Base-by-base conservation (phyloP, 2,329 filamentous ascomycete species). In the Aspergillus arachidicola region DNA sequence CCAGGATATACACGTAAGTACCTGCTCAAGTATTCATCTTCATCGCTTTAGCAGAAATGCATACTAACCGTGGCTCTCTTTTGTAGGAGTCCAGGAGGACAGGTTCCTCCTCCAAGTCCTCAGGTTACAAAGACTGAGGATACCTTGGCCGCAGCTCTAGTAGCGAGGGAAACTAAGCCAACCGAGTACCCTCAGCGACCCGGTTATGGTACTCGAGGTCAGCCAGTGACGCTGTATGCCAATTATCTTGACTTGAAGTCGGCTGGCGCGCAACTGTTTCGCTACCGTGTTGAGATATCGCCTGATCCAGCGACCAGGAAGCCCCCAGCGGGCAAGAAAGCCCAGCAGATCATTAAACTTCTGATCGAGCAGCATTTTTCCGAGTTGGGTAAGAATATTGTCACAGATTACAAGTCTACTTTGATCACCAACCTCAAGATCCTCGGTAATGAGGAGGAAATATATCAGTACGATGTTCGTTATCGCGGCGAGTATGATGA, bases 261-360 rank as follows among this genome's bases (percentile, higher is more conserved):
- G 10, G 75, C 72, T 11, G 76, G 64, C n/a, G 77, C 74, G 62
- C 60, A 72, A 1, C 67, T 84, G 2, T 80, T 73, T 60, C 76
- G 79, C 4, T 84, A 85, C 62, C 74, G 76, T 36, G 66, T 84
- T 23, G 66, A 73, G 10, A 71, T 78, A 23, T 64, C 66, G 1
- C 70, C 69, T 4, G 70, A 75, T 26, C 60, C 72, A n/a, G 68
- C 73, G 28, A 32, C 21, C 34, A 54, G 34, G 3, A 67, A 66
- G 7, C 57, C 68, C 4, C 71, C 72, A 3, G 59, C 72, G 46
- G 81, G 80, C 58, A 77, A 77, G 38, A 85, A 82, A 71, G 82
- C 77, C 41, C 78, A 79, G 48, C 80, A 81, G 6, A 75, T 86
- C 6, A 75, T 87, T 19, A 73, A 83, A 19, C 69, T 84, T 26